phyloP scores from a whole-genome alignment of 805 yeast species.

The Yarrowia osloensis region DNA sequence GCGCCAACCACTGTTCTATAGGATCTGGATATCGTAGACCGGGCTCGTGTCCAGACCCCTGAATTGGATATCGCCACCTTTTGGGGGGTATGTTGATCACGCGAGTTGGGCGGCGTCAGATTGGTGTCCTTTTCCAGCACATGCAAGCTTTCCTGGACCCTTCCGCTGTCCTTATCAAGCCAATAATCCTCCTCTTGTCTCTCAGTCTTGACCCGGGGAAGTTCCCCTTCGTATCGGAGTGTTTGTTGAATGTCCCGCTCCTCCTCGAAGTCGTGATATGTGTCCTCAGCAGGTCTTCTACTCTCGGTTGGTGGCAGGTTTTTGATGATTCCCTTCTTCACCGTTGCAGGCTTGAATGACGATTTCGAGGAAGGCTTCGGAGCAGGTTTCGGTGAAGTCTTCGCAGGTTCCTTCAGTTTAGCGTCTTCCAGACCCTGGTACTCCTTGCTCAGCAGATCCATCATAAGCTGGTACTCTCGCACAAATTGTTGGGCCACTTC shows the following conservation, averaged over 20 bases:
- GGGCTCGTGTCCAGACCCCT: background rate
- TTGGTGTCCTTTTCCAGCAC: background rate
- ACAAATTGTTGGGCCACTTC: constrained; percentile 3
- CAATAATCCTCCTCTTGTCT: background rate
- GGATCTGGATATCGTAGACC: background rate
- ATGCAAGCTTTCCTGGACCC: background rate
- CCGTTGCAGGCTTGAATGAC: background rate
- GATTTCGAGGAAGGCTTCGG: background rate
- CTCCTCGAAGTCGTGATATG: background rate
- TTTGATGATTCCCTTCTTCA: background rate
- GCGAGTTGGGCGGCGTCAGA: background rate
- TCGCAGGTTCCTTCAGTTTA: background rate
- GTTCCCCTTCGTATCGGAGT: background rate
- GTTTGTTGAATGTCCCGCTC: background rate
- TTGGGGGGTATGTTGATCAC: background rate
- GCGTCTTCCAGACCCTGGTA: background rate
- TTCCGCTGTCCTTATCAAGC: background rate
- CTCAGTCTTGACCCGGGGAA: background rate
- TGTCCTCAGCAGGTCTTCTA: background rate
- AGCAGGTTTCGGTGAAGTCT: background rate
- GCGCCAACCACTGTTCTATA: background rate
- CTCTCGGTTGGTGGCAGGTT: background rate
- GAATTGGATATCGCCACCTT: background rate
- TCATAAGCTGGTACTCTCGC: background rate
- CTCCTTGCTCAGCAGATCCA: constrained; percentile 1